Evolutionary conservation across 192 early-diverging fungal genomes (phyloP).

Genomic region (Pecoramyces ruminantium): DNA sequence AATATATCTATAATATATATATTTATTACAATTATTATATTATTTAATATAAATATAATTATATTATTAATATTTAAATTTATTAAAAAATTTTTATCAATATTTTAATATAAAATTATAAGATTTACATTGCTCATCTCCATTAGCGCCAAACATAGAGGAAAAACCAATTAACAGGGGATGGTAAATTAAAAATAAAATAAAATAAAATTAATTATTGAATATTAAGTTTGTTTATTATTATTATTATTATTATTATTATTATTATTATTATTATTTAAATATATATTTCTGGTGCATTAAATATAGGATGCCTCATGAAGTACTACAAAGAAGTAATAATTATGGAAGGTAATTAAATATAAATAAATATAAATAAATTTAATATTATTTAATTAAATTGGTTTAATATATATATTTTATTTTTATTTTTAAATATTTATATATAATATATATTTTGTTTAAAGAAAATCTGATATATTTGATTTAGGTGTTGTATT

Average conservation of each 20-base stretch:
- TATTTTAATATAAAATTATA: no score
- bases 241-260: no score
- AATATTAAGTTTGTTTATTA: no score
- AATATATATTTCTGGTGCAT: no score
- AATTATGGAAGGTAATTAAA: background rate
- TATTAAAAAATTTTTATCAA: no score
- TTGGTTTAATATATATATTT: no score
- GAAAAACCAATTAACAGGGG: background rate
- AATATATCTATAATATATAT: no score
- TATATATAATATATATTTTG: constrained; percentile 4
- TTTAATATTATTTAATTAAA: background rate
- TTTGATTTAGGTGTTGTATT: constrained; percentile 51
- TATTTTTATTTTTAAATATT: background rate
- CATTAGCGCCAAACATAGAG: background rate
- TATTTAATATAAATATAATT: no score
- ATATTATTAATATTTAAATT: no score
- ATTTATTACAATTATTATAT: no score
- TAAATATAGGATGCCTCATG: background rate
- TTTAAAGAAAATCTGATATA: constrained; percentile 45
- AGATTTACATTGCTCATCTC: background rate
- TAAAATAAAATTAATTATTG: no score
- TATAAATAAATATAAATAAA: constrained; percentile 1
- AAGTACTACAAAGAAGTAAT: background rate
- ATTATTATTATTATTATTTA: no score
- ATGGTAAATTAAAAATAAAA: background rate